Base-by-base conservation (phyloP, 306 rosid species). In the Corylus americana region DNA sequence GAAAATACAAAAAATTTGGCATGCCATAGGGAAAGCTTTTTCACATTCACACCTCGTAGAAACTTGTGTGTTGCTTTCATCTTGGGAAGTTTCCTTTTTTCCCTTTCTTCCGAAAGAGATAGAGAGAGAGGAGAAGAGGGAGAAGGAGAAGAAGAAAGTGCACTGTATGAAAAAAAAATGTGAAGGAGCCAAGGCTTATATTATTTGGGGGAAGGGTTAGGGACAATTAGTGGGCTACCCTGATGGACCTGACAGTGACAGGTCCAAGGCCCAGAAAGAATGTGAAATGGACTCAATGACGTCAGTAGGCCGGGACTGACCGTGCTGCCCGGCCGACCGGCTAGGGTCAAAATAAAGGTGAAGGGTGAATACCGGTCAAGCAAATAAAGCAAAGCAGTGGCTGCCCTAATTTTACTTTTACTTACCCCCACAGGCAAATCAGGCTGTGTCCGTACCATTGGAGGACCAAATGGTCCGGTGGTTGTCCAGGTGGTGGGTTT, bases 231-330 rank as follows among this genome's bases (percentile, higher is more conserved):
- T 90, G 98, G 97, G 96, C 93, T 87, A 73, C 83, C 54, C 45
- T 66, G 57, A 72, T 85, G 91, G 92, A 79, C 90, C 85, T 78
- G 90, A 88, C 74, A 53, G 76, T 16, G 90, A 88, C 87, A 61
- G 69, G 81, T 84, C 82, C 84, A 69, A 82, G 90, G 93, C 92
- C 94, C 93, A 88, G 82, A 82, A 86, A 82, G 79, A 87, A 77
- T 76, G 72, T 77, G 2, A 27, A 82, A 71, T 74, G 84, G 88
- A 57, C 80, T 22, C 70, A 51, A 16, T 82, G 84, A 81, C 78
- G 77, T 83, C 90, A 77, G 0, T 77, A 44, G 54, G 14, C 44
- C 7, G 22, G 11, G 11, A 10, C 48, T 70, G 83, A 74, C 83
- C 76, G 61, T 4, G 62, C 68, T 55, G 78, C 74, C 84, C 74